Evolutionary conservation across 495 filamentous ascomycete genomes (phyloP).

Genomic region (Delitschia confertaspora): DNA sequence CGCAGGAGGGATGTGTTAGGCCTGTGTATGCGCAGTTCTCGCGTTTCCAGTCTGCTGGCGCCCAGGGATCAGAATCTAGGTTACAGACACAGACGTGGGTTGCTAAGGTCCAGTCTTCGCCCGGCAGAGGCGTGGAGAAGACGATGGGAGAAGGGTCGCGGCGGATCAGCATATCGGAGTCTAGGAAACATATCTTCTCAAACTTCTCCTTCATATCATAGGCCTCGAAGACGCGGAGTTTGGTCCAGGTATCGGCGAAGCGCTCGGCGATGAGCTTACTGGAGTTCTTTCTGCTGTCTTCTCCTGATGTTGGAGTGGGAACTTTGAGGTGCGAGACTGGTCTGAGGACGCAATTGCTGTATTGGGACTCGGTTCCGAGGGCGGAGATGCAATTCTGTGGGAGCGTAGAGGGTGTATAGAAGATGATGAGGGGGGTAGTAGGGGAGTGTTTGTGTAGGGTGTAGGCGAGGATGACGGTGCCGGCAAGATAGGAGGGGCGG

Average conservation of each 20-base stretch:
- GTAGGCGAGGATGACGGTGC: constrained; percentile 42
- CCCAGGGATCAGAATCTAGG: constrained; percentile 41
- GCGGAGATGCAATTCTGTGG: constrained; percentile 26
- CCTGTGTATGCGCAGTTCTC: constrained; percentile 45
- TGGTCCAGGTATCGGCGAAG: constrained; percentile 49
- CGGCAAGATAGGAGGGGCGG: constrained; percentile 42
- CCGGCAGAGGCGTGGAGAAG: constrained; percentile 35
- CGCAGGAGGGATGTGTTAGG: constrained; percentile 31
- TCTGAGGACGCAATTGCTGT: constrained; percentile 33
- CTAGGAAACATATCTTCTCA: constrained; percentile 40
- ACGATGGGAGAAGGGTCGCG: constrained; percentile 38
- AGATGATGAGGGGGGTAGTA: constrained; percentile 41
- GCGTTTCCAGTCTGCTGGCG: constrained; percentile 39
- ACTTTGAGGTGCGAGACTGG: constrained; percentile 34
- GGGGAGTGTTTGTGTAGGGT: constrained; percentile 39
- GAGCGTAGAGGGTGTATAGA: constrained; percentile 37
- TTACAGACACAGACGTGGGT: constrained; percentile 49
- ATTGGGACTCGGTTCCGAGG: constrained; percentile 33
- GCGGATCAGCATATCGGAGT: constrained; percentile 45
- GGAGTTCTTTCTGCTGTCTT: neutral
- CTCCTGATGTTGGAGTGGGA: too few species aligned
- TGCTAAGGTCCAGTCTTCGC: constrained; percentile 34
- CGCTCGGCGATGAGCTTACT: constrained; percentile 36
- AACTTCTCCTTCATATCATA: constrained; percentile 25
- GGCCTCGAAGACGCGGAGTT: constrained; percentile 45